phyloP scores from a whole-genome alignment of 371 early-diverging fungal species.

The Paramicrosporidium saccamoebae region DNA sequence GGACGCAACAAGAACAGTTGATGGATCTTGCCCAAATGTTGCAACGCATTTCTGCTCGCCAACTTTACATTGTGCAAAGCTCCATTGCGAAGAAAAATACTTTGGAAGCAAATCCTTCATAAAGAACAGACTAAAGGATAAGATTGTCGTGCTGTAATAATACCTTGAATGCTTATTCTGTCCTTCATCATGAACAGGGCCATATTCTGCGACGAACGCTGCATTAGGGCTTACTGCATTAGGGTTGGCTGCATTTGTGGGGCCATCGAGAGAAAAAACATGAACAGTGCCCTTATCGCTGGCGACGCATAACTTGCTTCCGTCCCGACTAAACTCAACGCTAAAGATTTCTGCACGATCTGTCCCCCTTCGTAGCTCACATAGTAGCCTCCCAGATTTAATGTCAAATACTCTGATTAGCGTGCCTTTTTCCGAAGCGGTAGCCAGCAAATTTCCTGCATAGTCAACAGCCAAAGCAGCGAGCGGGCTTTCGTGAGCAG shows the following conservation, averaged over 20 bases:
- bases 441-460: constrained; percentile 38
- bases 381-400: constrained; percentile 22
- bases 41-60: constrained; percentile 38
- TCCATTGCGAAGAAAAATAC: constrained; percentile 75
- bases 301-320: constrained; percentile 38
- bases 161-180: constrained; percentile 25
- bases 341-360: constrained; percentile 61
- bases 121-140: constrained; percentile 21
- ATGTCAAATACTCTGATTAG: constrained; percentile 61
- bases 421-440: constrained; percentile 60
- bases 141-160: constrained; percentile 3
- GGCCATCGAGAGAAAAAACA: constrained; percentile 50
- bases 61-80: constrained; percentile 54
- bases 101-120: constrained; percentile 64
- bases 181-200: constrained; percentile 2
- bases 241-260: constrained; percentile 4
- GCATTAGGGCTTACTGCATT: constrained; percentile 5
- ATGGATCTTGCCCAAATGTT: constrained; percentile 32
- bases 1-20: constrained; percentile 35
- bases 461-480: constrained; percentile 32
- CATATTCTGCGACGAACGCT: constrained; percentile 5
- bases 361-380: constrained; percentile 58
- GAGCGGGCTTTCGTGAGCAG: constrained; percentile 41
- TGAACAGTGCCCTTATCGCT: constrained; percentile 80
- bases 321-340: constrained; percentile 45